phyloP scores from a whole-genome alignment of 257 asterid species.

The Dorcoceras hygrometricum region DNA sequence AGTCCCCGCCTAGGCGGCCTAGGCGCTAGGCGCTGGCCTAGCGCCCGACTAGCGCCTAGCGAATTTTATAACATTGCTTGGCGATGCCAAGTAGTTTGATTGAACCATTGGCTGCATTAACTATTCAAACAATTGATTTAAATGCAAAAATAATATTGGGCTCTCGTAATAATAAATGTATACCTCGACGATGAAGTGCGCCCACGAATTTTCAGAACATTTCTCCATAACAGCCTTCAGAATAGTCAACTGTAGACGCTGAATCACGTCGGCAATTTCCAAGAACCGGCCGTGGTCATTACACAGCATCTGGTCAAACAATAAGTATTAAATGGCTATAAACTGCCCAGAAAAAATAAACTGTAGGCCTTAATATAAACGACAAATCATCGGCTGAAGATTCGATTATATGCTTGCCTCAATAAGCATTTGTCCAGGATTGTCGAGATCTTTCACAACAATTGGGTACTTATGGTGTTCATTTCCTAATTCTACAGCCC shows the following conservation, averaged over 20 bases:
- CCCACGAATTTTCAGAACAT: constrained; percentile 51
- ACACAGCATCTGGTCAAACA: constrained; percentile 61
- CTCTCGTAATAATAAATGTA: constrained; percentile 5
- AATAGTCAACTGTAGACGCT: constrained; percentile 61
- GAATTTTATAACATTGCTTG: too few species aligned
- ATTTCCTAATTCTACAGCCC: constrained; percentile 79
- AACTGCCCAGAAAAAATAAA: neutral
- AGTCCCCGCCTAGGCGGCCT: too few species aligned
- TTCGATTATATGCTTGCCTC: constrained; percentile 44
- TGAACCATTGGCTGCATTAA: neutral
- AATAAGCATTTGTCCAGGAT: constrained; percentile 84
- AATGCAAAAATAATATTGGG: neutral
- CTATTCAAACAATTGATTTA: constrained; percentile 2
- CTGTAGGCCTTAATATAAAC: neutral
- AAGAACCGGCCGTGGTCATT: constrained; percentile 65
- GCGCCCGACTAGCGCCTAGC: too few species aligned
- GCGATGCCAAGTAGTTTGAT: neutral
- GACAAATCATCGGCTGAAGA: neutral
- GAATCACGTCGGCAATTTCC: constrained; percentile 79
- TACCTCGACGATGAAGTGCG: constrained; percentile 87
- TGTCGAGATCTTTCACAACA: constrained; percentile 74
- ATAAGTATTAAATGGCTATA: constrained; percentile 17
- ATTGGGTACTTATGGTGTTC: constrained; percentile 68
- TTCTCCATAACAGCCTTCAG: constrained; percentile 72
- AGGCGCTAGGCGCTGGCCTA: too few species aligned